Evolutionary conservation across 2,329 filamentous ascomycete genomes (phyloP).

Genomic region (Fusarium fracticaudum): DNA sequence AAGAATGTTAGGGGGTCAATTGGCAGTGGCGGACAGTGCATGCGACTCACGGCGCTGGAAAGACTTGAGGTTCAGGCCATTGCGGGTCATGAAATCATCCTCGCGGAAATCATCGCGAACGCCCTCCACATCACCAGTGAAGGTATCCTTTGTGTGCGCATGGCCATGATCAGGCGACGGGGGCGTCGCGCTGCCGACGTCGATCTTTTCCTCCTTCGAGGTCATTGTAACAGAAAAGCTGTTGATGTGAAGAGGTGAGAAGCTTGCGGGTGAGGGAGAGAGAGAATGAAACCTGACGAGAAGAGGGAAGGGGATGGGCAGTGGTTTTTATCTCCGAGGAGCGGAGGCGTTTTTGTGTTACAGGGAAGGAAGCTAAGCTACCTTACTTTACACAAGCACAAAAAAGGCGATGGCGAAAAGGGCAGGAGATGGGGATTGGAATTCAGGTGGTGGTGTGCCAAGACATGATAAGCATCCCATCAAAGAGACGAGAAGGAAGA

Average conservation of each 20-base stretch:
- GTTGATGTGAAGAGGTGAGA: background rate
- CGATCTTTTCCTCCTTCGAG: slow-evolving; percentile 39
- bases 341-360: background rate
- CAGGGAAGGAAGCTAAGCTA: background rate
- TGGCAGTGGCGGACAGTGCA: background rate
- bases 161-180: slow-evolving; percentile 11
- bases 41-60: slow-evolving; percentile 35
- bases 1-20: slow-evolving; percentile 4
- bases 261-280: background rate
- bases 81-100: slow-evolving; percentile 43
- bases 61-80: slow-evolving; percentile 41
- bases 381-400: background rate
- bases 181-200: slow-evolving; percentile 23
- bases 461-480: slow-evolving; percentile 23
- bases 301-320: slow-evolving; percentile 4
- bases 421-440: slow-evolving; percentile 33
- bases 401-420: slow-evolving; percentile 33
- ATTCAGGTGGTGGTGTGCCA: slow-evolving; percentile 14
- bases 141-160: slow-evolving; percentile 16
- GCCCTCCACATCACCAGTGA: background rate
- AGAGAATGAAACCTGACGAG: background rate
- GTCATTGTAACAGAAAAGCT: slow-evolving; percentile 2
- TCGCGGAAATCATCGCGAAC: slow-evolving; percentile 38
- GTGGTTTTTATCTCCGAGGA: slow-evolving; percentile 25
- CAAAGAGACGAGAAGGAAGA: background rate